phyloP scores from a whole-genome alignment of 768 basidiomycete species.

The Cantharellus cinnabarinus region DNA sequence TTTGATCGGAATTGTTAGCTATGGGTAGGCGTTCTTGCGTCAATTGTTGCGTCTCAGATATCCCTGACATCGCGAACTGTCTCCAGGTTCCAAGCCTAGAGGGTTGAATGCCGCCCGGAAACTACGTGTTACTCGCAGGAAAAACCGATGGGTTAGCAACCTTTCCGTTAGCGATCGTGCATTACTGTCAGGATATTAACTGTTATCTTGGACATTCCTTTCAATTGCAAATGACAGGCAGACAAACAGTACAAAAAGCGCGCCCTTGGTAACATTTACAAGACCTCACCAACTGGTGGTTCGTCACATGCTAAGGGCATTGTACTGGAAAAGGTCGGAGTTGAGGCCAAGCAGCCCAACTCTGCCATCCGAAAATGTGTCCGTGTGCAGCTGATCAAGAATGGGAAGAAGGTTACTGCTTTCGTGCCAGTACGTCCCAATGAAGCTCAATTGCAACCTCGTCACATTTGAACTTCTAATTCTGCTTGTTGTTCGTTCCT shows the following conservation, averaged over 20 bases:
- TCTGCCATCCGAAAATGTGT: constrained; percentile 99
- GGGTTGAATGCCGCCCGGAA: constrained; percentile 98
- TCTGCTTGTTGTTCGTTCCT: not conserved
- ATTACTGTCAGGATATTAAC: not conserved
- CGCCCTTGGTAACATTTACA: constrained; percentile 97
- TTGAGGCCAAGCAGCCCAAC: constrained; percentile 99
- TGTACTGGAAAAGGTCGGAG: constrained; percentile 98
- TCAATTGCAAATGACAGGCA: constrained; percentile 33
- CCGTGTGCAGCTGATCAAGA: constrained; percentile 99
- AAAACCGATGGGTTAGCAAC: constrained; percentile 83
- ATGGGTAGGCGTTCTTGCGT: no score
- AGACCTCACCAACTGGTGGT: constrained; percentile 97
- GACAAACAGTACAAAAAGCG: constrained; percentile 99
- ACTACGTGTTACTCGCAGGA: constrained; percentile 80
- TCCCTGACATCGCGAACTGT: constrained; percentile 21
- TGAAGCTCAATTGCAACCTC: constrained; percentile 16
- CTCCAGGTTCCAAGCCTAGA: constrained; percentile 89
- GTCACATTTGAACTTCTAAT: not conserved
- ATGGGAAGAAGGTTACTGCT: constrained; percentile 99
- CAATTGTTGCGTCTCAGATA: no score
- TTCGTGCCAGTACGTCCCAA: constrained; percentile 64
- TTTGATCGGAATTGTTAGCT: no score
- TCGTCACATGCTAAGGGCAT: constrained; percentile 99
- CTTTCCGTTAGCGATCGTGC: not conserved
- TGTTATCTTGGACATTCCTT: not conserved